phyloP scores from a whole-genome alignment of 139 green algal genomes.

The Ettlia oleoabundans region DNA sequence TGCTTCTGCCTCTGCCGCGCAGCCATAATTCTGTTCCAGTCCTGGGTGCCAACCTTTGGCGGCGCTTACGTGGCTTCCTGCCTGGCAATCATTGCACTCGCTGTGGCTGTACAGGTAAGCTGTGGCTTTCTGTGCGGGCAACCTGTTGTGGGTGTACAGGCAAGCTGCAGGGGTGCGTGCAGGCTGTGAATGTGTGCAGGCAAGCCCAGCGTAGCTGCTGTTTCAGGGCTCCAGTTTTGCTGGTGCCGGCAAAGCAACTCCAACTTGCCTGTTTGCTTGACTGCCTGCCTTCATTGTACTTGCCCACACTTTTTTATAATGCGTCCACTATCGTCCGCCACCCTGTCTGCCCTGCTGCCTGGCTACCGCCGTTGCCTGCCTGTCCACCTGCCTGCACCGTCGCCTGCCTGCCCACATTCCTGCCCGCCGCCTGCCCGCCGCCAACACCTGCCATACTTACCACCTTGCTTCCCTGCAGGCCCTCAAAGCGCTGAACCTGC shows the following conservation, averaged over 20 bases:
- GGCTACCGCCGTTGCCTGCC: not conserved
- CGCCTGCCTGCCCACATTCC: not conserved
- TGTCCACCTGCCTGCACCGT: not conserved
- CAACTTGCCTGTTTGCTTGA: not conserved
- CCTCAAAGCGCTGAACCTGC: constrained; percentile 30
- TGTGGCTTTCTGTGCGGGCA: no score
- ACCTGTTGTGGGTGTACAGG: no score
- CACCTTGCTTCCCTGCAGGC: constrained; percentile 11
- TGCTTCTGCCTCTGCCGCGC: not conserved
- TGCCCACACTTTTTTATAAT: no score
- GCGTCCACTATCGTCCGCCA: no score
- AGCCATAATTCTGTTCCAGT: constrained; percentile 50
- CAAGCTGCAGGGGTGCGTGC: no score
- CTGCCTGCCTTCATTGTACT: no score
- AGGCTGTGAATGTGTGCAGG: no score
- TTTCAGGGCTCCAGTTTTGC: no score
- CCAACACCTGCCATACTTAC: no score
- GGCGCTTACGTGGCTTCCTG: constrained; percentile 45
- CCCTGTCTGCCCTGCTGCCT: not conserved
- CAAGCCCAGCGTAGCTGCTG: no score
- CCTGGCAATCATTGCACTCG: constrained; percentile 29
- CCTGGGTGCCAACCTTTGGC: constrained; percentile 36
- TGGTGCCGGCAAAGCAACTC: not conserved
- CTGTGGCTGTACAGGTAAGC: constrained; percentile 26
- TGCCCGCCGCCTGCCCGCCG: no score